phyloP scores from a whole-genome alignment of 805 yeast species.

The Starmerella floricola region DNA sequence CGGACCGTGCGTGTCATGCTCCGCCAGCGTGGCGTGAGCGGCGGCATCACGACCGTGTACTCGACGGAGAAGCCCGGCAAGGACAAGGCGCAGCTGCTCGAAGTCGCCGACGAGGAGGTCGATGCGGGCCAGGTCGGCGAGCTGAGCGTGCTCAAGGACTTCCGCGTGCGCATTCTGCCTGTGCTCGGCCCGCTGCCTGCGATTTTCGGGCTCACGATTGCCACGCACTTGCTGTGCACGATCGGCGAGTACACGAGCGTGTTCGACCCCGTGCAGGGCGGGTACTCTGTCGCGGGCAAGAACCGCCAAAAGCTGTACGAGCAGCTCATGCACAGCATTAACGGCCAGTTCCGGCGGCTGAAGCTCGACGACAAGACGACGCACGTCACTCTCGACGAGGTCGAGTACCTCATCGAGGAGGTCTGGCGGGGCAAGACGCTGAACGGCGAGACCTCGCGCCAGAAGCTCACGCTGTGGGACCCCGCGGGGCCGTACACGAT shows the following conservation, averaged over 20 bases:
- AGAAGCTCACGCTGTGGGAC: constrained; percentile 78
- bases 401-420: constrained; percentile 78
- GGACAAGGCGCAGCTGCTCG: constrained; percentile 74
- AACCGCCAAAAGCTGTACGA: constrained; percentile 78
- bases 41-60: constrained; percentile 75
- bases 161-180: constrained; percentile 88
- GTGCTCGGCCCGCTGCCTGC: constrained; percentile 97
- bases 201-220: constrained; percentile 82
- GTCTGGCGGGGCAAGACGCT: constrained; percentile 88
- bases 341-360: constrained; percentile 75
- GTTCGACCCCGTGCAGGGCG: constrained; percentile 38
- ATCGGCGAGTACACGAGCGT: constrained; percentile 68
- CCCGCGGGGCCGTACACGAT: constrained; percentile 48
- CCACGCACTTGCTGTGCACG: constrained; percentile 66
- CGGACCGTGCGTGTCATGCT: constrained; percentile 75
- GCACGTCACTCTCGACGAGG: constrained; percentile 53
- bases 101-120: constrained; percentile 70
- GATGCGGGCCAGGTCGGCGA: constrained; percentile 77
- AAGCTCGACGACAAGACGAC: constrained; percentile 58
- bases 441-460: constrained; percentile 66
- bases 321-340: constrained; percentile 64
- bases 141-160: constrained; percentile 72
- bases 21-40: constrained; percentile 61
- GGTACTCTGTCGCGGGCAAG: constrained; percentile 74
- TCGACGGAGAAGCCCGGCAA: constrained; percentile 97